phyloP scores from a whole-genome alignment of 192 early-diverging fungal species.

The Phycomyces blakesleeanus region DNA sequence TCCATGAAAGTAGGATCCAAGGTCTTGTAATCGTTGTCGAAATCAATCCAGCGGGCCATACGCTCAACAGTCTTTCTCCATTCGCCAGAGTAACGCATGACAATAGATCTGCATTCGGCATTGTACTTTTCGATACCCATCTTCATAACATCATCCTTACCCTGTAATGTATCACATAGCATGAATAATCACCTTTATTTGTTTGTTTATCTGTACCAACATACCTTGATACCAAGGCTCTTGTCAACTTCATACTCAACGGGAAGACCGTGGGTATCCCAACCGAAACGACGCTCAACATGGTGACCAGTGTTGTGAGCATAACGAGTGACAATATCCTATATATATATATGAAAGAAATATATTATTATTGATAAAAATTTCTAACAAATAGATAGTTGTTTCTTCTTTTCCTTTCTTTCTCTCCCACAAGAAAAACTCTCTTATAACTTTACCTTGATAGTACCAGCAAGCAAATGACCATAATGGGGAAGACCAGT shows the following conservation, averaged over 20 bases:
- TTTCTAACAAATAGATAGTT: no score
- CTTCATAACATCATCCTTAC: conserved; percentile 81
- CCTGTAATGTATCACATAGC: conserved; percentile 19
- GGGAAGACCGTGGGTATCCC: conserved; percentile 88
- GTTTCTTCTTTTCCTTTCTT: no score
- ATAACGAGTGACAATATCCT: conserved; percentile 97
- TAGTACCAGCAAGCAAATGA: conserved; percentile 96
- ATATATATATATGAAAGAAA: no score
- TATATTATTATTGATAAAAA: no score
- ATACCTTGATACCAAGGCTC: conserved; percentile 71
- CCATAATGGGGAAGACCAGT: conserved; percentile 98
- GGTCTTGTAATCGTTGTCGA: conserved; percentile 99
- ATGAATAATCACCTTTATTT: conserved; percentile 3
- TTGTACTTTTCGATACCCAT: conserved; percentile 99
- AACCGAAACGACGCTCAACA: conserved; percentile 96
- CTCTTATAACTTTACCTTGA: conserved; percentile 85
- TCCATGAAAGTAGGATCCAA: conserved; percentile 96
- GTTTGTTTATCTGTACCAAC: not conserved
- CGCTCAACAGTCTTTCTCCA: conserved; percentile 94
- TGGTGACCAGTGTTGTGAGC: conserved; percentile 93
- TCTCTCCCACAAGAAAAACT: no score
- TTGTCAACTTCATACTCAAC: conserved; percentile 98
- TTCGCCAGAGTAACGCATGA: conserved; percentile 90
- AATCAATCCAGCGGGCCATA: conserved; percentile 99
- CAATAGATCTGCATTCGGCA: conserved; percentile 92